Percentiles rank a stretch among this genome's conserved stretches.
Conservation (phyloP, 768 basidiomycete genomes). For the Calvatia gigantea region DNA sequence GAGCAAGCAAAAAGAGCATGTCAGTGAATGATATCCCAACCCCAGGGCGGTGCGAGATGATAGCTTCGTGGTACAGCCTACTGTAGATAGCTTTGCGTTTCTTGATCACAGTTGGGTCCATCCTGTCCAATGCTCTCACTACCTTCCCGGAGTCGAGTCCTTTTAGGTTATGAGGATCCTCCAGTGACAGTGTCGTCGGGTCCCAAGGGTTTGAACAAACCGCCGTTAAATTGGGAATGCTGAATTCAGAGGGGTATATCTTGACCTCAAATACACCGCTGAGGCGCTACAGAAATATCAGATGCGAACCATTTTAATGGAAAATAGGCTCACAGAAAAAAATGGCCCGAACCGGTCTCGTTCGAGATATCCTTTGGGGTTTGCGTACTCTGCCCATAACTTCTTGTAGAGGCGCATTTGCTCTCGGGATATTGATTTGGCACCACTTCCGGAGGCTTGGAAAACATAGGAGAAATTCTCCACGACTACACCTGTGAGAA, state of each 20-base stretch:
- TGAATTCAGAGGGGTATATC: conserved; percentile 74
- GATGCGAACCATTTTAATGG: too few species aligned
- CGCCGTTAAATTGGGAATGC: conserved; percentile 55
- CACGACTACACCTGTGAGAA: conserved; percentile 72
- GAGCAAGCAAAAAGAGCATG: conserved; percentile 84
- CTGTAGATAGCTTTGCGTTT: conserved; percentile 68
- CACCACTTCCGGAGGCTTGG: conserved; percentile 78
- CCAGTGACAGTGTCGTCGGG: conserved; percentile 28
- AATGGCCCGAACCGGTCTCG: conserved; percentile 71
- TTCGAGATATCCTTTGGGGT: conserved; percentile 72
- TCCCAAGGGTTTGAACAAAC: conserved; percentile 38
- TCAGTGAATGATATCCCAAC: conserved; percentile 88
- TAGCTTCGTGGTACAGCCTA: conserved; percentile 85
- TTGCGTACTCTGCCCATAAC: conserved; percentile 85
- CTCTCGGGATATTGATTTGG: conserved; percentile 78
- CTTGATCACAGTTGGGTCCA: conserved; percentile 64
- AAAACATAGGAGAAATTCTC: conserved; percentile 96
- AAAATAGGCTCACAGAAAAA: conserved; percentile 72
- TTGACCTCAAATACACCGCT: conserved; percentile 86
- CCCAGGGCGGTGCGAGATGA: conserved; percentile 62
- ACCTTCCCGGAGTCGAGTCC: conserved; percentile 67
- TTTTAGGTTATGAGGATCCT: conserved; percentile 11
- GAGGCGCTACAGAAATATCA: conserved; percentile 52
- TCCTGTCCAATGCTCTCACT: conserved; percentile 48
- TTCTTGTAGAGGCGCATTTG: conserved; percentile 96